A percentile compares a stretch with the other conserved stretches of the same genome.
phyloP scores from a whole-genome alignment of 2,329 filamentous ascomycete genomes.

The Clonostachys solani region DNA sequence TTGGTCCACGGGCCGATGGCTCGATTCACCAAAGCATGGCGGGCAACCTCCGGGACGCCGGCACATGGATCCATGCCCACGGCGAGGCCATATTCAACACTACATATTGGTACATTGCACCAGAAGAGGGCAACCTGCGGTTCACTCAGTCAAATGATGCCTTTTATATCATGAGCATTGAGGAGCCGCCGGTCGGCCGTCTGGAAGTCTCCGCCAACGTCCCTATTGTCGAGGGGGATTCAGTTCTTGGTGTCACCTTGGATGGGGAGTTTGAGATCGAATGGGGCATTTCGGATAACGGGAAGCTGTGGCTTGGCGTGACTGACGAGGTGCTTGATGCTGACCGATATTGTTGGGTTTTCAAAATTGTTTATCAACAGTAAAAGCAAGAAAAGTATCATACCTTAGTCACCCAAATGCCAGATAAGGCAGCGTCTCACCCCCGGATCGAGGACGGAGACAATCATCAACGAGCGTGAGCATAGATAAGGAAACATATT shows the following conservation, averaged over 20 bases:
- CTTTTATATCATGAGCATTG: constrained; percentile 45
- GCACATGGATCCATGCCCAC: constrained; percentile 48
- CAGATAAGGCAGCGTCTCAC: too few species aligned
- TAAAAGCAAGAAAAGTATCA: too few species aligned
- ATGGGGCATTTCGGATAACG: constrained; percentile 5
- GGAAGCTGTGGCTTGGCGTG: constrained; percentile 20
- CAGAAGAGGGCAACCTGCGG: constrained; percentile 35
- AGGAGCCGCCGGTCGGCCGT: constrained; percentile 27
- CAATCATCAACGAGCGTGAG: too few species aligned
- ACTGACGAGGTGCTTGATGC: constrained; percentile 20
- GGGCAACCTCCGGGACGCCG: constrained; percentile 42
- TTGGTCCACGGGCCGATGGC: constrained; percentile 52
- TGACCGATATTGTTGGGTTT: constrained; percentile 32
- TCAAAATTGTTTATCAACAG: constrained; percentile 14
- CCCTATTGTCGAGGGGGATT: constrained; percentile 40
- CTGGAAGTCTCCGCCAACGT: constrained; percentile 35
- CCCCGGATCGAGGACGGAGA: too few species aligned
- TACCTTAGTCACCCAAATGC: too few species aligned
- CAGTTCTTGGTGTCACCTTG: constrained; percentile 33
- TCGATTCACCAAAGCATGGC: constrained; percentile 44
- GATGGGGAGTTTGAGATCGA: constrained; percentile 13
- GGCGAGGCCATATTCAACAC: constrained; percentile 53
- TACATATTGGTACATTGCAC: constrained; percentile 46
- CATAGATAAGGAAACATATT: too few species aligned
- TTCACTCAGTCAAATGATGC: constrained; percentile 48